These are phyloP conservation scores for Podaxis pistillaris DNA, from an alignment of 768 basidiomycete species.

Conservation along the genomic window DNA sequence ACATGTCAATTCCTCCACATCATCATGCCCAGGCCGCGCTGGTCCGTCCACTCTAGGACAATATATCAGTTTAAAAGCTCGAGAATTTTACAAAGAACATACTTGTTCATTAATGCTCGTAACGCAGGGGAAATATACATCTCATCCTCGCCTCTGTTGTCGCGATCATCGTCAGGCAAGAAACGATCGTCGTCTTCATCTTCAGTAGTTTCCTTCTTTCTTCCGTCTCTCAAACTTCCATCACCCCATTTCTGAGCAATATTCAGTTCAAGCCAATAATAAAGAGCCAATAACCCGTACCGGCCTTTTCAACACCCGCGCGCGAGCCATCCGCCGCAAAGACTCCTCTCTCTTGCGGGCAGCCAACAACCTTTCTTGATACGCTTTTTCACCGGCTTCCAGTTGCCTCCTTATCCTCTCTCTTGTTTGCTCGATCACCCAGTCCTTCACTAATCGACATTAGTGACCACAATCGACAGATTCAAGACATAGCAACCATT, in stretches of 20 bases:
- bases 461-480: neutral
- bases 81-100: slow-evolving; percentile 18
- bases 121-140: slow-evolving; percentile 75
- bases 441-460: slow-evolving; percentile 52
- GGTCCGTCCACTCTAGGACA: slow-evolving; percentile 31
- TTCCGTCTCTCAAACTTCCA: slow-evolving; percentile 8
- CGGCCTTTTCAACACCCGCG: slow-evolving; percentile 57
- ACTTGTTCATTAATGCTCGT: slow-evolving; percentile 80
- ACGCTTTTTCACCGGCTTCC: slow-evolving; percentile 64
- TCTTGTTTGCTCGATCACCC: slow-evolving; percentile 74
- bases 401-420: slow-evolving; percentile 63
- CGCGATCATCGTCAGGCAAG: slow-evolving; percentile 59
- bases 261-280: neutral
- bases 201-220: slow-evolving; percentile 16
- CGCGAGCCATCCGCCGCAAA: slow-evolving; percentile 51
- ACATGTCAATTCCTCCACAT: slow-evolving; percentile 53
- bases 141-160: slow-evolving; percentile 33
- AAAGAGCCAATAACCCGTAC: slow-evolving; percentile 34
- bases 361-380: slow-evolving; percentile 54
- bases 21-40: slow-evolving; percentile 23
- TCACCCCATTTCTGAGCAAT: slow-evolving; percentile 17
- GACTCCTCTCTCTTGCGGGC: slow-evolving; percentile 65
- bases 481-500: slow-evolving; percentile 24
- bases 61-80: neutral
- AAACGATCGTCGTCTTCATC: slow-evolving; percentile 65